Percentiles rank a stretch among this genome's conserved stretches.
Conservation (phyloP, 2,329 filamentous ascomycete genomes). For the Arthroderma uncinatum region DNA sequence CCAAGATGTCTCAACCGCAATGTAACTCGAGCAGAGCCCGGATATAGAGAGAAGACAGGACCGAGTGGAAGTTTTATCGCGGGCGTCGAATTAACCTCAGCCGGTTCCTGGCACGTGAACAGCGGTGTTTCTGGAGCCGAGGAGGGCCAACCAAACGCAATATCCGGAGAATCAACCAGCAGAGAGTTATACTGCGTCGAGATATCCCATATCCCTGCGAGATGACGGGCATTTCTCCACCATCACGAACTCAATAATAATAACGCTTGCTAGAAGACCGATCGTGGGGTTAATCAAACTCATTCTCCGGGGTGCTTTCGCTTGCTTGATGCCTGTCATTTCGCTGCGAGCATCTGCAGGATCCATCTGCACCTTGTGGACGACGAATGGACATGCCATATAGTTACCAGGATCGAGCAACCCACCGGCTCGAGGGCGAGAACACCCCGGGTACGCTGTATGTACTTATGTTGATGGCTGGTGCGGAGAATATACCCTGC, state of each 20-base stretch:
- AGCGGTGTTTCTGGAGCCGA: background rate
- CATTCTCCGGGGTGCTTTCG: background rate
- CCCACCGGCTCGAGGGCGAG: background rate
- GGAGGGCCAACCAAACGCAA: no score
- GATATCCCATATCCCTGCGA: background rate
- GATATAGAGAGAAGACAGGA: background rate
- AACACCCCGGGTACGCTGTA: background rate
- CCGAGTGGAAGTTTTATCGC: background rate
- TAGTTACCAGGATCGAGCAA: background rate
- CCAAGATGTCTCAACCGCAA: background rate
- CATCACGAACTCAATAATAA: background rate
- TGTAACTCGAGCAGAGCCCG: background rate
- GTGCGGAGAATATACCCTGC: conserved; percentile 1
- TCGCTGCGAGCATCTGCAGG: background rate
- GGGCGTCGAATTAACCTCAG: background rate
- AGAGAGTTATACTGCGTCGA: background rate
- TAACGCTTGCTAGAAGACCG: background rate
- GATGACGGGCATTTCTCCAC: background rate
- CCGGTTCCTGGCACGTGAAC: conserved; percentile 1
- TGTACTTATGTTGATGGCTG: background rate
- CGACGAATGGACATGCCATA: background rate
- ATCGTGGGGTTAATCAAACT: background rate
- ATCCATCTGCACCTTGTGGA: background rate
- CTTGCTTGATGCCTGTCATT: background rate
- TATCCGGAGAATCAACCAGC: no score